Base-by-base conservation (phyloP, 1,284 basidiomycete species). In the Polyporus tsugae region DNA sequence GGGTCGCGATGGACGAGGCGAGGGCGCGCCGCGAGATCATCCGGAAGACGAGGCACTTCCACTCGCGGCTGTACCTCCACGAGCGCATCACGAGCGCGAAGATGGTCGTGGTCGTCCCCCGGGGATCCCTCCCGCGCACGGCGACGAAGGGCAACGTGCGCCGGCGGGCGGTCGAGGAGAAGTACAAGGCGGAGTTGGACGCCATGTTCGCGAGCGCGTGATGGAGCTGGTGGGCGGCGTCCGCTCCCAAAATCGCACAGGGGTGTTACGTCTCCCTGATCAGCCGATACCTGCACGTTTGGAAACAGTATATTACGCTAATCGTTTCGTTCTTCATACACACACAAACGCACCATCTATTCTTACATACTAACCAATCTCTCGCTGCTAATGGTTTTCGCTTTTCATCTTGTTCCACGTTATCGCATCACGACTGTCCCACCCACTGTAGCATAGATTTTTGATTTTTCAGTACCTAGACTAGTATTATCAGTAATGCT, bases 121-220 rank as follows among this genome's bases (percentile, higher is more conserved):
- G 80, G 35, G 83, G 84, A 49, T 82, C 87, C 0, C 81, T 91
- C 49, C 90, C 90, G 41, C 83, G 90, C 67, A 91, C 90, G 0
- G 84, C 83, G 29, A 91, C 89, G 17, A 91, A 91, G 77, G 90
- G 90, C 17, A 91, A 91, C 73, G 86, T 91, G 68, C 83, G 90
- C 44, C 84, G 89, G 69, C 83, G 82, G 69, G 89, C 87, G 22
- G 88, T 91, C 41, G 89, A 91, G 77, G 87, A 87, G 59, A 74
- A 80, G 39, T 89, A 85, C 79, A 82, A 82, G 75, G 74, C 74
- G 35, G 79, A 83, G 46, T 80, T 91, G 19, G 88, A 91, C 75
- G 72, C 78, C 66, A 83, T 89, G 60, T 89, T 75, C 69, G 66
- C 75, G 38, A 60, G 70, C 65, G 84, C 71, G 41, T 73, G 64